Percentiles rank a stretch among this genome's conserved stretches.
phyloP scores from a whole-genome alignment of 805 yeast genomes.

The Schizosaccharomyces cryophilus region DNA sequence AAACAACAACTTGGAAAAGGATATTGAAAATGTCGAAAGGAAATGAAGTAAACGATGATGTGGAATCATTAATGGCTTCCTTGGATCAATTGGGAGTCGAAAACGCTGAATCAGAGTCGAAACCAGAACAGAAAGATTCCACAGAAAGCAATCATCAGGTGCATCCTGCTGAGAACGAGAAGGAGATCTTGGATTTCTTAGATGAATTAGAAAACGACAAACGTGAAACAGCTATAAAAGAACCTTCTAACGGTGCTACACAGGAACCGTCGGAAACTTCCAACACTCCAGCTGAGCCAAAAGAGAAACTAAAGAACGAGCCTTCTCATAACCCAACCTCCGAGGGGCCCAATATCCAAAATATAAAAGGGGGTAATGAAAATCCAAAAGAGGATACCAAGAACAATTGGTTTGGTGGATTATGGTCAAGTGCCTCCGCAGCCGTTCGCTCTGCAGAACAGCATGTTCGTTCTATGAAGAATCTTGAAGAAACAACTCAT shows the following conservation, averaged over 20 bases:
- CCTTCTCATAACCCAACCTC: conserved; percentile 2
- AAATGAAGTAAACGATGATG: not conserved
- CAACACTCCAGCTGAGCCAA: not conserved
- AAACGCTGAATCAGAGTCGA: not conserved
- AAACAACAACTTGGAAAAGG: not conserved
- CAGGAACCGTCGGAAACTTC: conserved; percentile 2
- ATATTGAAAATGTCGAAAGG: not conserved
- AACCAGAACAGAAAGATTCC: not conserved
- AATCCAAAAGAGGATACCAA: not conserved
- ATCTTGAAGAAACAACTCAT: conserved; percentile 10
- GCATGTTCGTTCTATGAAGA: conserved; percentile 16
- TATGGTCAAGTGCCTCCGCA: conserved; percentile 19
- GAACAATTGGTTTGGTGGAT: conserved; percentile 11
- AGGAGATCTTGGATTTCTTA: not conserved
- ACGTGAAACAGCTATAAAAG: not conserved
- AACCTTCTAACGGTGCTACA: not conserved
- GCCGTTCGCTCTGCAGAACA: conserved; percentile 22
- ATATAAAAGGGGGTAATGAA: not conserved
- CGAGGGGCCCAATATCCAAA: conserved; percentile 7
- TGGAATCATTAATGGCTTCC: not conserved
- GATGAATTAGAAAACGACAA: not conserved
- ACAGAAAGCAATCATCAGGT: too few relatives aligned
- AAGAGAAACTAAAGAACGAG: not conserved
- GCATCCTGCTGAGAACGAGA: not conserved
- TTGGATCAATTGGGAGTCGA: not conserved